A percentile compares a stretch with the other conserved stretches of the same genome.
phyloP scores from a whole-genome alignment of 495 filamentous ascomycete species.

The Penicillium cinerascens region DNA sequence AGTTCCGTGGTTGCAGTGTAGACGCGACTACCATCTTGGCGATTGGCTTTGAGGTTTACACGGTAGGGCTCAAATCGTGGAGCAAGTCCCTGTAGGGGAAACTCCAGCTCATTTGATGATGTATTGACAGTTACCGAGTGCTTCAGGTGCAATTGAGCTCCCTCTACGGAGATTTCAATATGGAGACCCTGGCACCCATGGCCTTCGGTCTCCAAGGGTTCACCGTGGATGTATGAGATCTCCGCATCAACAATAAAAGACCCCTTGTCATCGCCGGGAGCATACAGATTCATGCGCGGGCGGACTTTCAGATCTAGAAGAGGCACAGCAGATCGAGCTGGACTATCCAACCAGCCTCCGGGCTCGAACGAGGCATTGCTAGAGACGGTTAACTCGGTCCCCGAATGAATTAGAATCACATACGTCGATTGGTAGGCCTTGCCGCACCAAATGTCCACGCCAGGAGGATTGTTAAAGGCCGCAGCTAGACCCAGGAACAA shows the following conservation, averaged over 20 bases:
- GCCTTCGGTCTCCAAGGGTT: conserved; percentile 30
- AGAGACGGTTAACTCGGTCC: background rate
- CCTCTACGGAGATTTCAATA: conserved; percentile 9
- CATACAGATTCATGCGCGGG: conserved; percentile 60
- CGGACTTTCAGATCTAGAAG: conserved; percentile 55
- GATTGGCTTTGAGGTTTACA: conserved; percentile 20
- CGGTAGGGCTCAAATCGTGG: conserved; percentile 46
- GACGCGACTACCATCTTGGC: conserved; percentile 22
- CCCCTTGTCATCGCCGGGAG: conserved; percentile 47
- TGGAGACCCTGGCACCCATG: conserved; percentile 5
- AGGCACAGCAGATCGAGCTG: conserved; percentile 37
- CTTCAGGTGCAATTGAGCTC: conserved; percentile 19
- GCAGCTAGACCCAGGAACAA: conserved; percentile 7
- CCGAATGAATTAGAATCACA: conserved; percentile 1
- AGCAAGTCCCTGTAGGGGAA: conserved; percentile 43
- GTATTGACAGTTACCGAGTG: conserved; percentile 40
- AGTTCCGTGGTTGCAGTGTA: conserved; percentile 43
- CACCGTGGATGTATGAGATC: conserved; percentile 50
- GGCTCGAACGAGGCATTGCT: conserved; percentile 58
- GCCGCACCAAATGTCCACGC: conserved; percentile 52
- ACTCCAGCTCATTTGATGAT: conserved; percentile 40
- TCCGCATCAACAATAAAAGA: conserved; percentile 59
- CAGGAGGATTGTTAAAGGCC: conserved; percentile 28
- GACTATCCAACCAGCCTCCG: conserved; percentile 53
- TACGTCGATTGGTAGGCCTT: conserved; percentile 54